These are phyloP conservation scores for Ophiostoma sp. DNA, from an alignment of 2,329 filamentous ascomycete genomes.

Conservation along the genomic window DNA sequence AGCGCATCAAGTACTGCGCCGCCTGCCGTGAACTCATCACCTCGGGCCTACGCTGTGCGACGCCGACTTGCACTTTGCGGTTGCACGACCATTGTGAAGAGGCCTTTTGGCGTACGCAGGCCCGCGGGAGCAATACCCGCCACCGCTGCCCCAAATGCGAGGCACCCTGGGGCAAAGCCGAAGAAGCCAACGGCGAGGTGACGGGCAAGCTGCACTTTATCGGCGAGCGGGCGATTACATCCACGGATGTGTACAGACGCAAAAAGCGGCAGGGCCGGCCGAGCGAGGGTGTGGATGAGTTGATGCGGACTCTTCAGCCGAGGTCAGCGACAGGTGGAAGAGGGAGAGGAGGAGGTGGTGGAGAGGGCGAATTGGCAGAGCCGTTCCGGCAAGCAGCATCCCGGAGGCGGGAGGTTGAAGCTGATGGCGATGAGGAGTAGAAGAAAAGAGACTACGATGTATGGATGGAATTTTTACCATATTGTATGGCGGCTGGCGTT, in stretches of 20 bases:
- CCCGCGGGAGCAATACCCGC: constrained; percentile 42
- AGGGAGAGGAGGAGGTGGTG: constrained; percentile 29
- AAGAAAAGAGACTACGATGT: background rate
- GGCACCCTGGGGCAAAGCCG: constrained; percentile 46
- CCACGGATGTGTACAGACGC: constrained; percentile 51
- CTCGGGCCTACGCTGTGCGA: constrained; percentile 72
- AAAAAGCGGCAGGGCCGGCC: constrained; percentile 42
- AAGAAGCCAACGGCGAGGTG: constrained; percentile 14
- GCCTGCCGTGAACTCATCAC: constrained; percentile 91
- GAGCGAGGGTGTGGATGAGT: constrained; percentile 40
- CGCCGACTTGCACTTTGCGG: constrained; percentile 66
- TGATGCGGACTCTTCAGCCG: constrained; percentile 35
- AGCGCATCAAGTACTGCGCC: constrained; percentile 81
- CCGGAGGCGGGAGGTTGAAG: background rate
- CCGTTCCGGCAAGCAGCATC: constrained; percentile 13
- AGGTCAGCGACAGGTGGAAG: background rate
- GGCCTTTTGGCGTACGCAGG: constrained; percentile 66
- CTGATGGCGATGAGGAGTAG: background rate
- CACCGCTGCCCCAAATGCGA: constrained; percentile 65
- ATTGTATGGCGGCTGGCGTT: background rate
- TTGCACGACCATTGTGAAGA: constrained; percentile 76
- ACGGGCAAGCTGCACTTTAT: constrained; percentile 45
- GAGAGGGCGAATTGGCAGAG: constrained; percentile 26
- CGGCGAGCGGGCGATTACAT: constrained; percentile 58
- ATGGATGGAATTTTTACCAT: background rate